A percentile compares a stretch with the other conserved stretches of the same genome.
Conservation (phyloP, 2,329 filamentous ascomycete species). For the Falciphora oryzae region DNA sequence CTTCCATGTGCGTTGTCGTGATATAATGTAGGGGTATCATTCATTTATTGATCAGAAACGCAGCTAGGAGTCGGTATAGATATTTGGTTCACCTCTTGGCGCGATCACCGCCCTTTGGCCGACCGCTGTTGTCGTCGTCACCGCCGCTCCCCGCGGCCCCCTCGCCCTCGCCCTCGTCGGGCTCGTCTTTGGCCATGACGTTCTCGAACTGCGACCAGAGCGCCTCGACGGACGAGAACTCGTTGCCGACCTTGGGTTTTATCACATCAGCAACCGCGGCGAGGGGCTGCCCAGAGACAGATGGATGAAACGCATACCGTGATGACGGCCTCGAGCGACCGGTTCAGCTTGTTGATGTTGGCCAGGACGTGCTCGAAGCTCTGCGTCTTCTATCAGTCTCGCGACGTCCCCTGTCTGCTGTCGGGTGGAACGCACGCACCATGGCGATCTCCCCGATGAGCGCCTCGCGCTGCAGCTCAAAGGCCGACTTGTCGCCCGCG, state of each 20-base stretch:
- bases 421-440: no score
- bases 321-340: constrained; percentile 85
- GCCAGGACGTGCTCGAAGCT: constrained; percentile 85
- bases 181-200: constrained; percentile 68
- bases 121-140: not conserved
- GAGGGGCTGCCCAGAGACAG: constrained; percentile 1
- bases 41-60: not conserved
- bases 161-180: constrained; percentile 25
- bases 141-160: constrained; percentile 15
- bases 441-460: constrained; percentile 68
- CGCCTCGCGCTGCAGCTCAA: constrained; percentile 69
- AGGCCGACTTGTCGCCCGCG: constrained; percentile 53
- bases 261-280: no score
- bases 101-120: not conserved
- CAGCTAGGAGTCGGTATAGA: not conserved
- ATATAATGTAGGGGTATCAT: not conserved
- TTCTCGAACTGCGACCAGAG: constrained; percentile 97
- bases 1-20: not conserved
- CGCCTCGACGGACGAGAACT: constrained; percentile 94
- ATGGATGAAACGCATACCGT: constrained; percentile 49
- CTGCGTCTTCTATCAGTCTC: constrained; percentile 28
- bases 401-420: not conserved
- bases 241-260: constrained; percentile 73
- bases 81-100: constrained; percentile 2
- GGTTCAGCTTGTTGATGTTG: constrained; percentile 93